Evolutionary conservation across 1,284 basidiomycete species (phyloP).

Genomic region (Puccinia brachypodii): DNA sequence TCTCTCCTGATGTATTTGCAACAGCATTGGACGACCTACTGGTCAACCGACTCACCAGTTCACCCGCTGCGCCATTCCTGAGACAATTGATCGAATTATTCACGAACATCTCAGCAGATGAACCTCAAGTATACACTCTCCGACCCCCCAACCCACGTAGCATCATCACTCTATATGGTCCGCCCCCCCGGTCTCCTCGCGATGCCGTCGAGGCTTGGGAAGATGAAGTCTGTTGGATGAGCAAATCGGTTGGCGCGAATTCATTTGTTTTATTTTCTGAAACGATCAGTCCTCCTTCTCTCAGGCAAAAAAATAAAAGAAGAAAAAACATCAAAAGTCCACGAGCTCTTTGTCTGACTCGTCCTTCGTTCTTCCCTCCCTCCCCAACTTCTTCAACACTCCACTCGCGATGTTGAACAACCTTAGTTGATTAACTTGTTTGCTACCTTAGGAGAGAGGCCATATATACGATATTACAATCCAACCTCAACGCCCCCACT

Average conservation of each 20-base stretch:
- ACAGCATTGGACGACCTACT: conserved; percentile 41
- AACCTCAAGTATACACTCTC: conserved; percentile 78
- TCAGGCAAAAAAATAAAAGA: neutral
- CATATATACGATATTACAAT: conserved; percentile 89
- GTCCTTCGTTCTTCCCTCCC: conserved; percentile 16
- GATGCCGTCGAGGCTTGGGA: conserved; percentile 69
- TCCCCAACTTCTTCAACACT: neutral
- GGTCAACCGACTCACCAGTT: conserved; percentile 31
- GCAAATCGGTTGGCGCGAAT: conserved; percentile 54
- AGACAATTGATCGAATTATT: conserved; percentile 39
- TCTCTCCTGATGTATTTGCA: too few relatives aligned
- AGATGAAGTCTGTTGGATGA: conserved; percentile 74
- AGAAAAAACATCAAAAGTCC: neutral
- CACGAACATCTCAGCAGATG: conserved; percentile 58
- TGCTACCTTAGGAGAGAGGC: conserved; percentile 88
- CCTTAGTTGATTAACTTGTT: conserved; percentile 72
- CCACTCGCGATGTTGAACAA: conserved; percentile 13
- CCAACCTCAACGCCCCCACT: conserved; percentile 77
- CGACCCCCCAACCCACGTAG: conserved; percentile 65
- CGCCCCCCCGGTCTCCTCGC: conserved; percentile 65
- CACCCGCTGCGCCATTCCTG: conserved; percentile 36
- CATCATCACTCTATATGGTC: conserved; percentile 83
- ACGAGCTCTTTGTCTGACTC: conserved; percentile 33
- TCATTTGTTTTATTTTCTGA: neutral
- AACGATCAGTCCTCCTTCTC: neutral